Evolutionary conservation across 192 early-diverging fungal genomes (phyloP), one percentile per base, ranked within the genome.

Genomic region (Martensiomyces pterosporus): DNA sequence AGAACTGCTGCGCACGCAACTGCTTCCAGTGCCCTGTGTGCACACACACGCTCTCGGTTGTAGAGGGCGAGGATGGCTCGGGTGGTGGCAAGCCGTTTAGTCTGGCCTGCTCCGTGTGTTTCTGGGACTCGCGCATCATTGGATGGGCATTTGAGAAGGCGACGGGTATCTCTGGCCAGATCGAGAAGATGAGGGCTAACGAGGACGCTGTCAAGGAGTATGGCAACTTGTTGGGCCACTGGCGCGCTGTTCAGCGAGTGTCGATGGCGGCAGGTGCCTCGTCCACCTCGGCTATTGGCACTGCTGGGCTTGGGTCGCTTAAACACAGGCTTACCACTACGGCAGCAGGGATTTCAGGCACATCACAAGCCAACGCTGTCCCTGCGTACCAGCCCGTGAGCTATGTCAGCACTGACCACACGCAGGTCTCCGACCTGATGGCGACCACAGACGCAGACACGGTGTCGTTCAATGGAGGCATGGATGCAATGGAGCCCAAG

Each of bases 1-100:
- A 87, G 59, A 93, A 93, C 77, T 79, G 89, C 56, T 96, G 93
- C 57, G 87, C 85, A 2, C 80, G 92, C 32, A 96, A 94, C 57
- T 96, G 93, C 66, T 96, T 96, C 50, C 82, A 93, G 39, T 96
- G 93, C 62, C 93, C 93, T 5, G 68, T 82, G 16, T 96, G 91
- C 75, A 79, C 84, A 23, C 86, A 86, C 24, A 85, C 84, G 6
- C 69, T 94, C 15, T 77, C 82, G 0, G 90, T 92, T 19, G 77
- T 86, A 0, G 85, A 85, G 21, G 81, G 79, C 18, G 62, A 32
- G 49, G 24, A 44, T 43, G 9, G 46, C 41, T 10, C 16, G 63
- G 15, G 32, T 10, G 44, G 46, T 0, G 68, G 52, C 4, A 73
- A 72, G 39, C 75, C 81, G 13, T 88, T 86, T 56, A 84, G 84